These are phyloP conservation scores for Actinidia polygama DNA, from an alignment of 179 eudicot species.

Conservation along the genomic window DNA sequence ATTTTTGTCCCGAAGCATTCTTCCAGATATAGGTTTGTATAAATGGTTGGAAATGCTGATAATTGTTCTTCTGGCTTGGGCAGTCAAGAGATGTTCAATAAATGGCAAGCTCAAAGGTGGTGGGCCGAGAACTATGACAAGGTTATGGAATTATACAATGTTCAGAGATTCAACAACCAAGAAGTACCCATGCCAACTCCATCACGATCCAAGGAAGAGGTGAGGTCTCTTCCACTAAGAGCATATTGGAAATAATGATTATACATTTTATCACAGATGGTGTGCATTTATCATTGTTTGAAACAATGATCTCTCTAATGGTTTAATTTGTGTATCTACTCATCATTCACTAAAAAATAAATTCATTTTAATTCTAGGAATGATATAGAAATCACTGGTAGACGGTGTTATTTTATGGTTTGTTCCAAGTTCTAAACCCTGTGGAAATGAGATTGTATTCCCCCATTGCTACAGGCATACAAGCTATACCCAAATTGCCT, in stretches of 20 bases:
- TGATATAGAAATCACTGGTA: background rate
- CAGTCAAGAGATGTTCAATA: conserved; percentile 95
- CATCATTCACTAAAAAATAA: background rate
- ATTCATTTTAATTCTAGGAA: background rate
- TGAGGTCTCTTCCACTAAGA: conserved; percentile 22
- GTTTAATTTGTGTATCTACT: background rate
- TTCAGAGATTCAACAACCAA: conserved; percentile 76
- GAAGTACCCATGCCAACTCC: conserved; percentile 74
- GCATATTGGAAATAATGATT: background rate
- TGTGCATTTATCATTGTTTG: background rate
- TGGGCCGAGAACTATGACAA: conserved; percentile 96
- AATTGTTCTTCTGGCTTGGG: conserved; percentile 21
- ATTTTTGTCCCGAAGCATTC: background rate
- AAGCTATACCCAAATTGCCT: background rate
- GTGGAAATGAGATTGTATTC: background rate
- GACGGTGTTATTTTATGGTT: conserved; percentile 1
- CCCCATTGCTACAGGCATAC: background rate
- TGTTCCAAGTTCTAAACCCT: background rate
- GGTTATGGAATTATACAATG: conserved; percentile 97
- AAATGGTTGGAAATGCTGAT: conserved; percentile 14
- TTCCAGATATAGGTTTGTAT: background rate
- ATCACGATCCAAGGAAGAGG: conserved; percentile 89
- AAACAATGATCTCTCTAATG: background rate
- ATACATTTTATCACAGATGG: background rate
- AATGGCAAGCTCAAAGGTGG: conserved; percentile 99